These are phyloP conservation scores for Dothistroma pini DNA, from an alignment of 2,329 filamentous ascomycete species.

Conservation along the genomic window DNA sequence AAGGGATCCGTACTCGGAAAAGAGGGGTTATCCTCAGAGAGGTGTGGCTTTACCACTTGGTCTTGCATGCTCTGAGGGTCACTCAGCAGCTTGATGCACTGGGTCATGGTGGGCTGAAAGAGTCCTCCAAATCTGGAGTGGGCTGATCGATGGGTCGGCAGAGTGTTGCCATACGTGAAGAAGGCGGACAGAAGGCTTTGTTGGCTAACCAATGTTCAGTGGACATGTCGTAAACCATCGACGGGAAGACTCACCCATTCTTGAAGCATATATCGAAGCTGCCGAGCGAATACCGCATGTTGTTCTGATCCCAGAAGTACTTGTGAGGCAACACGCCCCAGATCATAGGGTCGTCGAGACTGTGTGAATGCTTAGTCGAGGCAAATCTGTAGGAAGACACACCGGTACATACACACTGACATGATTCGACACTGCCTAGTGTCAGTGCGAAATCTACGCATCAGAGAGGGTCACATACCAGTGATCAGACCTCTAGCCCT, in stretches of 20 bases:
- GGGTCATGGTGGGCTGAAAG: constrained; percentile 82
- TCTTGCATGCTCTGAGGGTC: constrained; percentile 34
- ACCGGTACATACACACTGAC: constrained; percentile 71
- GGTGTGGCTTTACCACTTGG: background rate
- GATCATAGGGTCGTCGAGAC: constrained; percentile 88
- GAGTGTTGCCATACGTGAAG: constrained; percentile 83
- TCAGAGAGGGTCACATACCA: constrained; percentile 49
- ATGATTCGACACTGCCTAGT: constrained; percentile 73
- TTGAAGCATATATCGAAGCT: constrained; percentile 96
- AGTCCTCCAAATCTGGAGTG: constrained; percentile 79
- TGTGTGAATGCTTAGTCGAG: constrained; percentile 40
- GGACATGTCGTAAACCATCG: constrained; percentile 13
- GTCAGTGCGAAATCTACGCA: background rate
- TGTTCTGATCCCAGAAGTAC: constrained; percentile 67
- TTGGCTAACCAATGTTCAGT: constrained; percentile 5
- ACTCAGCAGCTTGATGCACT: constrained; percentile 81
- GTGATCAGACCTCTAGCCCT: constrained; percentile 78
- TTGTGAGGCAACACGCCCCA: constrained; percentile 83
- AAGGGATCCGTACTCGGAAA: constrained; percentile 51
- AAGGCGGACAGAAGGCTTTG: constrained; percentile 66
- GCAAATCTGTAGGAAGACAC: constrained; percentile 8
- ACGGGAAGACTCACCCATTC: constrained; percentile 57
- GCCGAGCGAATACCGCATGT: constrained; percentile 82
- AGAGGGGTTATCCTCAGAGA: background rate
- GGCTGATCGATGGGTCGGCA: constrained; percentile 78